phyloP scores from a whole-genome alignment of 169 alveolate genomes.

The Plasmodium gaboni region DNA sequence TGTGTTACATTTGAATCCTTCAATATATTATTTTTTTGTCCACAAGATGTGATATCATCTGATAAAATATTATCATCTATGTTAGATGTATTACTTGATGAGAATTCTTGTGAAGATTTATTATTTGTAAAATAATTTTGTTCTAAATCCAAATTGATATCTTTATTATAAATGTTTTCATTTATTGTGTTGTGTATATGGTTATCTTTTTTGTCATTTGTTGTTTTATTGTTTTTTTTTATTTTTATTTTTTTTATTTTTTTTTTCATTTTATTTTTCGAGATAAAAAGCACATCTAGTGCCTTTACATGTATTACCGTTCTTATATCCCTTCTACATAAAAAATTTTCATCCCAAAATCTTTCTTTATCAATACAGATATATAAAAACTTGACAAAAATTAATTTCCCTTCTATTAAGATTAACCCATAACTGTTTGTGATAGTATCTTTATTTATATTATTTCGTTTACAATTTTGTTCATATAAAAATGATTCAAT shows the following conservation, averaged over 20 bases:
- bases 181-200: neutral
- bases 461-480: constrained; percentile 45
- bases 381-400: constrained; percentile 86
- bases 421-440: constrained; percentile 74
- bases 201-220: neutral
- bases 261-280: constrained; percentile 54
- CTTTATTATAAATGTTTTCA: neutral
- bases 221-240: neutral
- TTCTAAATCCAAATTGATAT: neutral
- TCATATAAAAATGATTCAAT: too few species aligned
- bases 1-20: neutral
- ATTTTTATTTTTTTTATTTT: neutral
- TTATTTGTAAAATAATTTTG: neutral
- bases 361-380: constrained; percentile 89
- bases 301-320: constrained; percentile 85
- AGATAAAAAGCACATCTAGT: constrained; percentile 78
- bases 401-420: constrained; percentile 85
- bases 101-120: neutral
- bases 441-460: neutral
- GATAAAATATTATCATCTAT: neutral
- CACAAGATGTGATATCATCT: constrained; percentile 6
- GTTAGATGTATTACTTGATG: neutral
- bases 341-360: constrained; percentile 91
- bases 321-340: constrained; percentile 90
- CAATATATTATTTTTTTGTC: neutral